Conservation (phyloP, 352 stramenopile species). For the Peronospora farinosa region DNA sequence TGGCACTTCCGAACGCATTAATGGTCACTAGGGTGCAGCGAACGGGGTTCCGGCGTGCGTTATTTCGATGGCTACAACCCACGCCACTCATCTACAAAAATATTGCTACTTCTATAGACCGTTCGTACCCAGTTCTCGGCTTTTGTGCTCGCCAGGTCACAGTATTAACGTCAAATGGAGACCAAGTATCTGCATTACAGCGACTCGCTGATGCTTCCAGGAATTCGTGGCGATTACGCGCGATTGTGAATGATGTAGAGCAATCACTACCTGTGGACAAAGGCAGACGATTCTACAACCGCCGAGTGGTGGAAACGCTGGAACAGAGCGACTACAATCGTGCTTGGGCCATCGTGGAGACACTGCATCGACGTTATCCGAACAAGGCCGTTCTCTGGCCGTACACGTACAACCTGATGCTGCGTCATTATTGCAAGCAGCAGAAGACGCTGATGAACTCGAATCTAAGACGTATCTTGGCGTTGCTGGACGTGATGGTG, state of each 20-base stretch:
- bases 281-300: slow-evolving; percentile 47
- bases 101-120: background rate
- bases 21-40: slow-evolving; percentile 11
- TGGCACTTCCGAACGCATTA: background rate
- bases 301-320: slow-evolving; percentile 28
- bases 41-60: slow-evolving; percentile 11
- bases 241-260: slow-evolving; percentile 14
- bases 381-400: slow-evolving; percentile 28
- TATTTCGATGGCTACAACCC: slow-evolving; percentile 13
- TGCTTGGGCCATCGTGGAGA: slow-evolving; percentile 28
- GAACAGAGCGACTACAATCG: slow-evolving; percentile 24
- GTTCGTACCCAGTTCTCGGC: background rate
- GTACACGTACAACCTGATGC: slow-evolving; percentile 51
- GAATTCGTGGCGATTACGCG: slow-evolving; percentile 16
- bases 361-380: slow-evolving; percentile 17
- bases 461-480: slow-evolving; percentile 38
- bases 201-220: slow-evolving; percentile 15
- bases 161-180: slow-evolving; percentile 9
- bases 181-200: slow-evolving; percentile 3
- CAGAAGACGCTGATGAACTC: slow-evolving; percentile 28
- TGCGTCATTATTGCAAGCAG: slow-evolving; percentile 42
- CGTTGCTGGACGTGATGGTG: slow-evolving; percentile 50
- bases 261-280: slow-evolving; percentile 15
- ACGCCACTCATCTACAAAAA: background rate
- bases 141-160: slow-evolving; percentile 18